Base-by-base conservation (phyloP, 2,329 filamentous ascomycete genomes). In the Cladosporium colombiae region DNA sequence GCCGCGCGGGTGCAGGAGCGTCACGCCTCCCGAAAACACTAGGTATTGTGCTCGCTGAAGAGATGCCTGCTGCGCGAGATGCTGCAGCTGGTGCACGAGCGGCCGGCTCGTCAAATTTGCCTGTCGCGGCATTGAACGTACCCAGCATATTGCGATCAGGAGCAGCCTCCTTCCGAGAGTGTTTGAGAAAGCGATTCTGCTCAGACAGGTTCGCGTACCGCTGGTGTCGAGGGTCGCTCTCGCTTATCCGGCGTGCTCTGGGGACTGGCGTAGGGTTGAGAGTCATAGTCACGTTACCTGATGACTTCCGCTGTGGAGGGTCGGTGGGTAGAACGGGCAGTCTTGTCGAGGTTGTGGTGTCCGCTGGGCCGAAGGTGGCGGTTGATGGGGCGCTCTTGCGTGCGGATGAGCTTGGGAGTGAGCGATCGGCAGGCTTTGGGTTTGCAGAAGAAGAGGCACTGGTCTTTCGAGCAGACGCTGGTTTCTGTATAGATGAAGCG, bases 51-150 rank as follows among this genome's bases (percentile, higher is more conserved):
- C 25, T 61, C 49, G 46, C 49, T 14, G 64, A 52, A 29, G 31
- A n/a, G 21, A 7, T 5, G 4, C 35, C 35, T n/a, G 18, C 37
- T n/a, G 33, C 23, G 5, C 56, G 56, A 59, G 56, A 37, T 29
- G 5, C 7, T 1, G 25, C 5, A 40, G 56, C 35, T 1, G n/a
- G 1, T 18, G 31, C 2, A 18, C 29, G 52, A 29, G 52, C 14
- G 10, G 11, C 52, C 2, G 56, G 56, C 16, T 59, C 37, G 7
- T 59, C 56, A 25, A 29, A 59, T 14, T 23, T 59, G 13, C 75
- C 75, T 2, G 74, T 76, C 50, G 67, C 73, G 5, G 73, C 69
- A 67, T 77, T 72, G 13, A 76, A 53, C 5, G 74, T 68, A 10
- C 55, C 68, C 23, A 77, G 68, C 29, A 67, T 67, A 46, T 65